A percentile compares a stretch with the other conserved stretches of the same genome.
phyloP scores from a whole-genome alignment of 345 rosid genomes.

The Aquilaria sinensis region DNA sequence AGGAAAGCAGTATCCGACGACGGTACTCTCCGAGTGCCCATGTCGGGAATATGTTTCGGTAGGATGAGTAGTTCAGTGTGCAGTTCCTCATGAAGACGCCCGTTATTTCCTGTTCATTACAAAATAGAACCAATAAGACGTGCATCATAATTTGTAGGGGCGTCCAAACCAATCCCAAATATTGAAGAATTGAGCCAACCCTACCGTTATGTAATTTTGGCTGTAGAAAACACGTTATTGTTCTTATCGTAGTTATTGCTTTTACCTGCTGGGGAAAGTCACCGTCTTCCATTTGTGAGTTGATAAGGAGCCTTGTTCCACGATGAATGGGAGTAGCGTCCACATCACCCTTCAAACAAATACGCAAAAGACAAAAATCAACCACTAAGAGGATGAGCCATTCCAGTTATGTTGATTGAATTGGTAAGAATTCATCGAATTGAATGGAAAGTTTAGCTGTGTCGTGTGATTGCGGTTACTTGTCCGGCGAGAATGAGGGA shows the following conservation, averaged over 20 bases:
- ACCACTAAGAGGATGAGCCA: background rate
- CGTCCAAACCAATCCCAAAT: too few species aligned
- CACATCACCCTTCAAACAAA: conserved; percentile 12
- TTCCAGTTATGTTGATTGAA: background rate
- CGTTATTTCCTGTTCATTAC: conserved; percentile 26
- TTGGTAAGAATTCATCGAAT: background rate
- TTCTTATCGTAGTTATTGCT: too few species aligned
- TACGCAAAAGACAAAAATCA: background rate
- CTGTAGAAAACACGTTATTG: too few species aligned
- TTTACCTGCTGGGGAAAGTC: conserved; percentile 53
- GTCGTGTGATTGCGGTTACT: conserved; percentile 8
- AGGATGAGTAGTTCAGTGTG: conserved; percentile 39
- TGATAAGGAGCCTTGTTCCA: conserved; percentile 35
- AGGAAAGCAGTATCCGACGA: conserved; percentile 15
- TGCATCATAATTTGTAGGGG: too few species aligned
- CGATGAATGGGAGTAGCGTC: conserved; percentile 37
- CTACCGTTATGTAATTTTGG: too few species aligned
- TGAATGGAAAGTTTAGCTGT: background rate
- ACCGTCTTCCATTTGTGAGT: conserved; percentile 48
- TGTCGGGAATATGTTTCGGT: conserved; percentile 41
- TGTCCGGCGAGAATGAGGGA: conserved; percentile 43
- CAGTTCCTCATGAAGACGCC: conserved; percentile 42
- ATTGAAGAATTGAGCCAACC: too few species aligned
- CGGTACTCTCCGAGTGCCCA: conserved; percentile 45
- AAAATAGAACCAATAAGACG: background rate